Evolutionary conservation across 192 early-diverging fungal species (phyloP), one percentile per base, ranked within the genome.

Genomic region (Coemansia sp.): DNA sequence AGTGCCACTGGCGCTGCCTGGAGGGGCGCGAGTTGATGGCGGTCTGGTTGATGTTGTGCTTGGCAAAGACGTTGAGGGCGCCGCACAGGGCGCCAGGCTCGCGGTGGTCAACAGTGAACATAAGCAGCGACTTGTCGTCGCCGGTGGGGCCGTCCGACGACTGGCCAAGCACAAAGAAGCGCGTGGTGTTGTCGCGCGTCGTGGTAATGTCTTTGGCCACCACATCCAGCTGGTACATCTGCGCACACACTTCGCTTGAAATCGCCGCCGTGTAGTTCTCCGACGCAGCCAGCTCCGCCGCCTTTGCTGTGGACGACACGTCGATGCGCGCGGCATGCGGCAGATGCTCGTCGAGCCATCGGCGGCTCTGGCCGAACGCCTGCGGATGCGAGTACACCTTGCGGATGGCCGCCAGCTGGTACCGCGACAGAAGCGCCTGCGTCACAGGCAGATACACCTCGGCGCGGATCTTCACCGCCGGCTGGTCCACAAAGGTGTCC

Each of bases 1-100:
- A 98, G 69, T 97, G 92, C 94, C 94, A 96, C 61, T 84, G 87
- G 30, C 87, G 80, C 58, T 85, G 72, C 19, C 86, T 76, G 40
- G 89, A 89, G 3, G 96, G 96, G 31, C 93, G 85, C 48, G 93
- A 91, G 74, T 97, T 94, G 69, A 97, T 95, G 37, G 91, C 92
- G 27, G 91, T 92, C 48, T 97, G 74, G 76, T 96, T 95, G 67
- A 98, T 79, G 11, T 81, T 69, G 57, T 87, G 65, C 62, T 87
- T 84, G 64, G 92, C 92, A 77, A 98, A 90, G 38, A 93, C 88
- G 22, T 85, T 86, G 28, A 98, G 73, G 1, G 87, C 90, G 61
- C 93, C 87, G 65, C 89, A 90, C 62, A 98, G 81, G 4, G 94
- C 92, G 57, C 92, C 93, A 4, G 94, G 88, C 66, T 88, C 82